A percentile compares a stretch with the other conserved stretches of the same genome.
These are phyloP conservation scores for Taiozyma sp. DNA, from an alignment of 1,139 yeast genomes.

Conservation along the genomic window DNA sequence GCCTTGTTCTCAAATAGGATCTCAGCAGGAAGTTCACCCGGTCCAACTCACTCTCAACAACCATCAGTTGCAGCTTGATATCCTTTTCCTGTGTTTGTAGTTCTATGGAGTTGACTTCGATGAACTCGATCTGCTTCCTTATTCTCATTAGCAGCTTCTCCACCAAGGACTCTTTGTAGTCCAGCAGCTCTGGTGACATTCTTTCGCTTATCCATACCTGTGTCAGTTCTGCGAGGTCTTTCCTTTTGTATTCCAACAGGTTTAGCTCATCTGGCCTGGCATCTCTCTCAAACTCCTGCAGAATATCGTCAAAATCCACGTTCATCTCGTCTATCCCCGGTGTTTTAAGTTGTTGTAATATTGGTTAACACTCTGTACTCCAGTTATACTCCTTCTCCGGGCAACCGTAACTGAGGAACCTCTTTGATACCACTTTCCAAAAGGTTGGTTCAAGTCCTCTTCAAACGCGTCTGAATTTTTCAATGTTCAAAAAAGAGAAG, in stretches of 20 bases:
- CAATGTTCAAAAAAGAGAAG: background rate
- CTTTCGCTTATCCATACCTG: conserved; percentile 80
- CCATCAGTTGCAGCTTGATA: conserved; percentile 72
- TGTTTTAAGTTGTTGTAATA: too few species aligned
- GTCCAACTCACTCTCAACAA: conserved; percentile 89
- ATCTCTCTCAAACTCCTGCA: conserved; percentile 51
- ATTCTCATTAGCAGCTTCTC: conserved; percentile 52
- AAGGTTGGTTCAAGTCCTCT: background rate
- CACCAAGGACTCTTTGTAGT: conserved; percentile 58
- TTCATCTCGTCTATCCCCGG: conserved; percentile 20
- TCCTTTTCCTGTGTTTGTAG: conserved; percentile 46
- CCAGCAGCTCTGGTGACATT: conserved; percentile 76
- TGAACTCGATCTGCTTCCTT: conserved; percentile 64
- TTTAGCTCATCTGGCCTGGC: conserved; percentile 17
- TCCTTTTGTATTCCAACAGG: conserved; percentile 21
- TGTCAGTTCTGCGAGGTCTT: conserved; percentile 41
- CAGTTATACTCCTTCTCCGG: background rate
- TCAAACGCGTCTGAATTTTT: background rate
- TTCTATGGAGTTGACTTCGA: conserved; percentile 55
- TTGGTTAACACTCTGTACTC: too few species aligned
- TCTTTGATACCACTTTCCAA: too few species aligned
- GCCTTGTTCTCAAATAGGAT: conserved; percentile 71
- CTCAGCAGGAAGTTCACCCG: conserved; percentile 76
- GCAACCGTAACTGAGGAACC: background rate
- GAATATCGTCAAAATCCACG: conserved; percentile 64